These are phyloP conservation scores for Cladorrhinum sp. DNA, from an alignment of 2,329 filamentous ascomycete species.

Conservation along the genomic window DNA sequence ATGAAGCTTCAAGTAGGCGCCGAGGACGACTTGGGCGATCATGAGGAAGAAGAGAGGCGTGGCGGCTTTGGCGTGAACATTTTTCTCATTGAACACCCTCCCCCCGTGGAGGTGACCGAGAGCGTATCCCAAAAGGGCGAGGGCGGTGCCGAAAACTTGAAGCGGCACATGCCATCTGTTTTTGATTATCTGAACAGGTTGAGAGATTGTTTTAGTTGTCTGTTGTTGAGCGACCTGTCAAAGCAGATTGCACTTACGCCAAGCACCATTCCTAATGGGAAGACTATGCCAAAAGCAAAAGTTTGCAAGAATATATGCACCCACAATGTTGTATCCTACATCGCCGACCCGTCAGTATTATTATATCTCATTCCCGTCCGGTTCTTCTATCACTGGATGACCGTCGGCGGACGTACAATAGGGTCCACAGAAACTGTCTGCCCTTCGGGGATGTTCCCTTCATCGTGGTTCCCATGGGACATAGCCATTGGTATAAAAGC, in stretches of 20 bases:
- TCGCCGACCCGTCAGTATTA: conserved; percentile 15
- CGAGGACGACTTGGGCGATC: conserved; percentile 71
- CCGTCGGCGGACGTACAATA: conserved; percentile 51
- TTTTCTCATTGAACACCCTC: conserved; percentile 71
- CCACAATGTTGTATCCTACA: conserved; percentile 83
- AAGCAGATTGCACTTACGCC: conserved; percentile 61
- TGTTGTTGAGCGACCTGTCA: not conserved
- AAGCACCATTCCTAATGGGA: conserved; percentile 91
- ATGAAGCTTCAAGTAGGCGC: conserved; percentile 85
- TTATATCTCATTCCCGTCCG: not conserved
- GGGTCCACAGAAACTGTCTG: conserved; percentile 68
- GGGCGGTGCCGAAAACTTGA: conserved; percentile 69
- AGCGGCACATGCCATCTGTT: conserved; percentile 93
- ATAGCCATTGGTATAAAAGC: conserved; percentile 26
- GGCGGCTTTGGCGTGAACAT: conserved; percentile 80
- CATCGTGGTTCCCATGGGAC: conserved; percentile 48
- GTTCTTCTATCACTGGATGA: not conserved
- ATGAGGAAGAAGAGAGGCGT: conserved; percentile 78
- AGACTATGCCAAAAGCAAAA: conserved; percentile 85
- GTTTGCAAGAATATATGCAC: conserved; percentile 87
- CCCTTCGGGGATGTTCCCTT: conserved; percentile 63
- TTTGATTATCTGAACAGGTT: conserved; percentile 65
- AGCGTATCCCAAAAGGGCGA: conserved; percentile 83
- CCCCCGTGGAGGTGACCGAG: conserved; percentile 89
- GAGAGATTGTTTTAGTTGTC: not conserved